Evolutionary conservation across 495 filamentous ascomycete species (phyloP), one percentile per base, ranked within the genome.

Genomic region (Penicillium lividum): DNA sequence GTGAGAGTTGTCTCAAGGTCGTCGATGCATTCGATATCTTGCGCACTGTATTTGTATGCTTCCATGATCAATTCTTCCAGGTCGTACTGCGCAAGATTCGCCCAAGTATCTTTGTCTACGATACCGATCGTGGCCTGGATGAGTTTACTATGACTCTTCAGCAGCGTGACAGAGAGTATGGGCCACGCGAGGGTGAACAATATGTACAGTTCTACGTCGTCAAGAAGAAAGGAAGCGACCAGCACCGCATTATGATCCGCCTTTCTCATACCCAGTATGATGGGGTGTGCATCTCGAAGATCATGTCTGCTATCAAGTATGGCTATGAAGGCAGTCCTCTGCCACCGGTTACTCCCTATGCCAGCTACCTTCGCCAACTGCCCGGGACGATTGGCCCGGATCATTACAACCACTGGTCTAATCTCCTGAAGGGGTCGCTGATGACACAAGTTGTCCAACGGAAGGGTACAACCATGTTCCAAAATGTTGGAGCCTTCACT

Each of bases 181-280:
- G 71, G 0, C 79, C 83, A 31, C 77, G 78, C 0, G 80, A 86
- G n/a, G 87, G 88, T 10, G 82, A 84, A 22, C 79, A 84, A 3
- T 86, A 85, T 51, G 75, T 89, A 30, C 81, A 86, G 54, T 85
- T 88, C 67, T 77, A 83, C 44, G 76, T 86, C 47, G 74, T 87
- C 56, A 77, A 79, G 45, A 75, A 78, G 58, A 78, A 76, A 51
- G 66, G 68, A 7, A 76, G 70, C 13, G 68, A 80, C 38, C 75
- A 70, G 7, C 78, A 83, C 65, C 81, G 79, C n/a, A 85, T 92
- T 44, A 69, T 83, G 54, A 76, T 92, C 50, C 79, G 86, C 5
- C 77, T 91, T 5, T 90, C 86, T 0, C 89, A 92, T 66, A 86
- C 89, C 0, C 89, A 91, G 54, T 92, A 88, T 63, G 89, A 91